Evolutionary conservation across 495 filamentous ascomycete species (phyloP).

Genomic region (Daldinia bambusicola): DNA sequence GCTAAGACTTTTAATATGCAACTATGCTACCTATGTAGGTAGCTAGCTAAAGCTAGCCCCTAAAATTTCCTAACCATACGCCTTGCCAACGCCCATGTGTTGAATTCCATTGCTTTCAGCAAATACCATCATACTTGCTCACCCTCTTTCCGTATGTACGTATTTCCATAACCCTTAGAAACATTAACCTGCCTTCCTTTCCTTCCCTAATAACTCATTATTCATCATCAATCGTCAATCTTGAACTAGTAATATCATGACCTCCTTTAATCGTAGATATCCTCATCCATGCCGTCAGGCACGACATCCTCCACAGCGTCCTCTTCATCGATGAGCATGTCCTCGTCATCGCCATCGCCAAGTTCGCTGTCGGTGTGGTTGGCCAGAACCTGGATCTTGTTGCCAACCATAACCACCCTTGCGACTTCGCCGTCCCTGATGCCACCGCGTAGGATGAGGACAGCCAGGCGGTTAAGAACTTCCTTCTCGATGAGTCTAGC

Average conservation of each 20-base stretch:
- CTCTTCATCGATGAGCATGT: constrained; percentile 70
- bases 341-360: constrained; percentile 70
- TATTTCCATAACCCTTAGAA: constrained; percentile 5
- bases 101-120: neutral
- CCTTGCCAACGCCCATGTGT: neutral
- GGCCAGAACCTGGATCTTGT: constrained; percentile 79
- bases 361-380: constrained; percentile 77
- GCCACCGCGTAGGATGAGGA: constrained; percentile 84
- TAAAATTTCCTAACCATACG: neutral
- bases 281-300: constrained; percentile 77
- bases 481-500: constrained; percentile 93
- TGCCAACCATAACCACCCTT: constrained; percentile 74
- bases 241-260: neutral
- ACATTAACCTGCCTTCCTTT: neutral
- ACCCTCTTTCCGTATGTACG: neutral
- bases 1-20: neutral
- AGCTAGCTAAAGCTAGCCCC: neutral
- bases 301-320: constrained; percentile 75
- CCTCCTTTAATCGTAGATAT: constrained; percentile 68
- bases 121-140: neutral
- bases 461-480: constrained; percentile 89
- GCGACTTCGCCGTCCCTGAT: constrained; percentile 88
- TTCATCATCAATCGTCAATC: constrained; percentile 18
- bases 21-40: neutral
- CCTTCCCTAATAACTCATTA: constrained; percentile 15